Evolutionary conservation across 108 stramenopile species (phyloP), one percentile per base, ranked within the genome.

Genomic region (Cyclostephanos invisitatus): DNA sequence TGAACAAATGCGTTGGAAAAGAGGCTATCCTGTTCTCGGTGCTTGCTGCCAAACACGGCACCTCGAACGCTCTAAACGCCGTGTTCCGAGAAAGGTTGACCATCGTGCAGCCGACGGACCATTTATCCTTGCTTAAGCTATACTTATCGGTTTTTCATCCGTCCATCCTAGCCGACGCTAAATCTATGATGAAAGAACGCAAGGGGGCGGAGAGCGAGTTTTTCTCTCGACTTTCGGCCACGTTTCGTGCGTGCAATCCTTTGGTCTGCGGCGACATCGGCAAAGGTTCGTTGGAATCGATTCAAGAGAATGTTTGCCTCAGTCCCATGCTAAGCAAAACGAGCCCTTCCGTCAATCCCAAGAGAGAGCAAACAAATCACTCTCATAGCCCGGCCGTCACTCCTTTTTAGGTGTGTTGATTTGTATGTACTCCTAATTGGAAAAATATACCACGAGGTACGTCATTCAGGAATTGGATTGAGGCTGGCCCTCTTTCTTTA

Each of bases 1-100:
- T 71, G 40, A 28, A 17, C 12, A 61, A 62, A 12, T 61, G 42
- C 5, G 44, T 24, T 18, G 70, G 70, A 44, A 71, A 62, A 21
- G 70, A 71, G 35, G 70, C 59, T 11, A 62, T 71, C 14, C 60
- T 71, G 11, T 71, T 71, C 47, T 62, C 60, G 22, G 70, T 71
- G 7, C 46, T 71, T 15, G 70, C 70, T 10, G 14, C n/a, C 18
- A 50, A 71, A 62, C 51, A 71, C 35, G 27, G 15, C 27, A 60
- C 60, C 21, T 21, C 24, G 28, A 71, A 71, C 59, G 70, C 58
- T 24, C 44, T 71, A 22, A 49, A 61, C n/a, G 22, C 70, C 20
- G 20, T 62, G 49, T 61, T 71, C n/a, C 14, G 62, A 54, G 70
- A 58, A 9, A 9, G 60, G 15, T 24, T 71, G 57, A 35, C 20